Base-by-base conservation (phyloP, 164 flowering plant genomes). In the Saururus chinensis region DNA sequence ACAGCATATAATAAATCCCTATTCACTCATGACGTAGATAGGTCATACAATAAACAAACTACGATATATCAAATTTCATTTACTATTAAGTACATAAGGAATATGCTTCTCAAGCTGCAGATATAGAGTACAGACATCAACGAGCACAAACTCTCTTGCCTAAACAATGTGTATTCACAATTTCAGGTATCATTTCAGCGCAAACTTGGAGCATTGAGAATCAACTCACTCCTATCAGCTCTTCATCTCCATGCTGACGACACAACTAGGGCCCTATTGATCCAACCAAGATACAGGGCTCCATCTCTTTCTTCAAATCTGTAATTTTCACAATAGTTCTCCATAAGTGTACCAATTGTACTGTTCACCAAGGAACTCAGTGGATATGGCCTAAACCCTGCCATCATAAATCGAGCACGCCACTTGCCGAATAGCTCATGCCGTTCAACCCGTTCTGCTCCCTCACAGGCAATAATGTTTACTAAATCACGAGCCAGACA, bases 381-480 rank as follows among this genome's bases (percentile, higher is more conserved):
- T 11, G 92, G 88, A 64, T 77, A 77, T 22, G 87, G 90, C 20
- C 60, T 72, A 64, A 88, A 86, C 49, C 88, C 92, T 12, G 96
- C 88, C 96, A 81, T 79, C 40, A 14, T 19, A 56, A 86, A 82
- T 58, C 92, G 67, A 2, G 80, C 72, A 62, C 66, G 76, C 92
- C 92, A 88, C 71, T 88, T 86, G 21, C 82, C 84, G 1, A 81
- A 75, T 57, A 74, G 74, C 70, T 88, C 92, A 35, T 84, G 89
- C 0, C 96, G 77, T 67, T 86, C 96, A 25, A 84, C 85, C 64
- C 89, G 76, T 66, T 86, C 96, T 1, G 74, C 71, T 35, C 89
- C 92, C 53, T 86, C 92, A 56, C 96, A 86, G 13, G 96, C 96
- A 71, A 88, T 71, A 1, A 86, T 64, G 74, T 88, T 88, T 51